These are phyloP conservation scores for Corymbia maculata DNA, from an alignment of 345 rosid genomes.

Conservation along the genomic window DNA sequence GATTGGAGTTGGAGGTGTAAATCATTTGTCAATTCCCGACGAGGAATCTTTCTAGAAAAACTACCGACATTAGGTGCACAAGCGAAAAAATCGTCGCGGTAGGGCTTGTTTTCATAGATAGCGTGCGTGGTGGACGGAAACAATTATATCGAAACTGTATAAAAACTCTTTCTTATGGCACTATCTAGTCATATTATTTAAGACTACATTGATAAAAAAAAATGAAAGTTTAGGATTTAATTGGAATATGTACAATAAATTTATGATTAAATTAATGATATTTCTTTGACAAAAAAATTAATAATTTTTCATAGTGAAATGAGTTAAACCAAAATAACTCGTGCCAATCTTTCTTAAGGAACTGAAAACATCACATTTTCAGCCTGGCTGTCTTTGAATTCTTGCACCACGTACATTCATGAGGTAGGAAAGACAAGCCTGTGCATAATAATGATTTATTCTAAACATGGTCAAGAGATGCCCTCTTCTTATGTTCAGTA, in stretches of 20 bases:
- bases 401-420: background rate
- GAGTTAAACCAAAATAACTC: background rate
- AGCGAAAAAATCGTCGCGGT: background rate
- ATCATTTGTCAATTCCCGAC: background rate
- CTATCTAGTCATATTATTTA: background rate
- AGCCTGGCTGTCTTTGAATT: background rate
- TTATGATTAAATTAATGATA: background rate
- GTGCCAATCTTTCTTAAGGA: background rate
- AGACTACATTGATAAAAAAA: background rate
- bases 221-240: background rate
- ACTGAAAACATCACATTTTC: background rate
- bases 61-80: background rate
- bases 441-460: background rate
- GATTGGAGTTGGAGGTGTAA: background rate
- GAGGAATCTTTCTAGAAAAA: background rate
- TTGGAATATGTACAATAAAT: accelerated
- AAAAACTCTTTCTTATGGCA: background rate
- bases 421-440: background rate
- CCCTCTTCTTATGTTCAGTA: background rate
- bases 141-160: background rate
- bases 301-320: background rate
- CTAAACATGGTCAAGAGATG: background rate
- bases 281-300: too few relatives aligned
- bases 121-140: background rate
- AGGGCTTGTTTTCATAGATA: background rate